Conservation (phyloP, 768 basidiomycete genomes). For the Lentinula sp. region DNA sequence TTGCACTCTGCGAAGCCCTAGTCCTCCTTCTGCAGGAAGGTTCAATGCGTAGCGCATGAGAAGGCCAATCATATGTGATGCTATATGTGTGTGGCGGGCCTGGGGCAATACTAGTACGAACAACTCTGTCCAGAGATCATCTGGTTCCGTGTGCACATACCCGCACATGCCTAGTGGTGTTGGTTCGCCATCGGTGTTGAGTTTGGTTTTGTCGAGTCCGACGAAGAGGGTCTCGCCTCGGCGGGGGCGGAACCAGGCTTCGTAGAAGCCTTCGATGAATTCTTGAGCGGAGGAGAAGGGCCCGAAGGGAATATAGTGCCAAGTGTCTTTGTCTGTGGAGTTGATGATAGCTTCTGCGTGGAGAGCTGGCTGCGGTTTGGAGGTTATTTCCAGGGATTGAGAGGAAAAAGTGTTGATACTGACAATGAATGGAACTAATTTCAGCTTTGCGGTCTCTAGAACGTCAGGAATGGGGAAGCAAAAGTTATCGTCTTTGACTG, state of each 20-base stretch:
- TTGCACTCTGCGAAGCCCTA: slow-evolving; percentile 48
- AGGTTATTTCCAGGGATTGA: background rate
- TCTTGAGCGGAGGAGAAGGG: background rate
- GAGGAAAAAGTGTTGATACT: slow-evolving; percentile 11
- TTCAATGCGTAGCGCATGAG: slow-evolving; percentile 33
- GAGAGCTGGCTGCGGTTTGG: background rate
- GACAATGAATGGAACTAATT: slow-evolving; percentile 45
- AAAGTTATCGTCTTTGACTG: slow-evolving; percentile 28
- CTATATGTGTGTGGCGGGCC: slow-evolving; percentile 43
- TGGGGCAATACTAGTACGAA: slow-evolving; percentile 40
- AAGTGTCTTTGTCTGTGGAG: background rate
- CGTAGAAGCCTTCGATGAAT: background rate
- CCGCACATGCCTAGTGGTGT: background rate
- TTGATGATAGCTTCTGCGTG: background rate
- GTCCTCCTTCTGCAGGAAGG: slow-evolving; percentile 29
- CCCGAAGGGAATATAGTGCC: background rate
- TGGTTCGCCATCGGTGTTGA: background rate
- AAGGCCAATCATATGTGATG: slow-evolving; percentile 36
- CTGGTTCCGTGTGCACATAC: slow-evolving; percentile 22
- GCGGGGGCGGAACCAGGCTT: background rate
- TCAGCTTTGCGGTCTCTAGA: slow-evolving; percentile 42
- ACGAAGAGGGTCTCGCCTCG: background rate
- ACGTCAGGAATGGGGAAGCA: slow-evolving; percentile 37
- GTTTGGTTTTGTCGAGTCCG: background rate
- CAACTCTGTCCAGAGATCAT: slow-evolving; percentile 36